These are phyloP conservation scores for Dryadomyces quercus-mongolicae DNA, from an alignment of 2,329 filamentous ascomycete species.

Conservation along the genomic window DNA sequence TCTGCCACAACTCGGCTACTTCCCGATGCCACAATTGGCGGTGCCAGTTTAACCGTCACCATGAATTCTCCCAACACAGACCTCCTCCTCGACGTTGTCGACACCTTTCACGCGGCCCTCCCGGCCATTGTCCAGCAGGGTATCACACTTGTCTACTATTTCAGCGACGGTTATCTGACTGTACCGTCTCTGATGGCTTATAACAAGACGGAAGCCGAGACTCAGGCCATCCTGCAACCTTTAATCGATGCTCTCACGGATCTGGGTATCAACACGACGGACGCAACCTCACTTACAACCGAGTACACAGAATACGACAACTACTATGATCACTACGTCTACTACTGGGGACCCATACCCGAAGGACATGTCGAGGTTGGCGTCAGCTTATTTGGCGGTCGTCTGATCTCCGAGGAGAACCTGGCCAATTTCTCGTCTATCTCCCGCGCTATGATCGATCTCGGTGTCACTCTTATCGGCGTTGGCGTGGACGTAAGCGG, in stretches of 20 bases:
- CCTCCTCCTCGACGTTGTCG: conserved; percentile 32
- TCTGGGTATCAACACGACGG: conserved; percentile 12
- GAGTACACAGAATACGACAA: conserved; percentile 18
- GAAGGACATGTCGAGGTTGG: conserved; percentile 9
- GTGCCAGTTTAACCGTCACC: conserved; percentile 27
- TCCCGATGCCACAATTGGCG: conserved; percentile 25
- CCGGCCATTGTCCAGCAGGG: conserved; percentile 27
- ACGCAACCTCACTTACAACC: no score
- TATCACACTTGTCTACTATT: conserved; percentile 31
- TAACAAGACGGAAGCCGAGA: conserved; percentile 22
- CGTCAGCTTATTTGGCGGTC: conserved; percentile 23
- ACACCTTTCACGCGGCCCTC: conserved; percentile 31
- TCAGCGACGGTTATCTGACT: conserved; percentile 25
- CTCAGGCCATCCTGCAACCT: conserved; percentile 22
- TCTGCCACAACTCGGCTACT: conserved; percentile 22
- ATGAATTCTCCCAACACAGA: conserved; percentile 23
- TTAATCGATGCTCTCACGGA: conserved; percentile 21
- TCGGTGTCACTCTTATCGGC: conserved; percentile 4
- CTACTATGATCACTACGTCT: conserved; percentile 24
- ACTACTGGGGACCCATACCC: conserved; percentile 16
- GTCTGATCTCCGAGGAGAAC: conserved; percentile 19
- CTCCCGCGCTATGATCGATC: conserved; percentile 1
- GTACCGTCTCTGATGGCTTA: conserved; percentile 26
- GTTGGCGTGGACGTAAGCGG: not conserved
- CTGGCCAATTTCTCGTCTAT: conserved; percentile 12